Conservation (phyloP, 78 protist genomes). For the Thecamonas trahens region DNA sequence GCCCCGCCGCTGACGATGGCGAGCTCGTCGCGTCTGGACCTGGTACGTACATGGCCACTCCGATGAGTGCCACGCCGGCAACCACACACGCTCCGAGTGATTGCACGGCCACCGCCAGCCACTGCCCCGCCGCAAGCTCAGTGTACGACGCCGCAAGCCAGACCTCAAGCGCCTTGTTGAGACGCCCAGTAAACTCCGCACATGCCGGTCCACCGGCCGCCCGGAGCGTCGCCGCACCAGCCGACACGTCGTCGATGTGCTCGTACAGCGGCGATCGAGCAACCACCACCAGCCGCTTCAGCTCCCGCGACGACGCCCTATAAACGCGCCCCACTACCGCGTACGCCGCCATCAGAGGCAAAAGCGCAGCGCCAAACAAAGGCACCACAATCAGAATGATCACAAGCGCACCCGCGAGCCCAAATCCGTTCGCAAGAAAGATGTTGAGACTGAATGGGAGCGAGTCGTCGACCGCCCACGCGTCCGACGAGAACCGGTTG, state of each 20-base stretch:
- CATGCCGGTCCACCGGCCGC: conserved; percentile 11
- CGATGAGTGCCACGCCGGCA: not conserved
- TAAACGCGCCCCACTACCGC: too few relatives aligned
- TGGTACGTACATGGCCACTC: too few relatives aligned
- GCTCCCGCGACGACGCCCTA: conserved; percentile 7
- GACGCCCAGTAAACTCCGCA: not conserved
- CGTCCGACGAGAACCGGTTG: conserved; percentile 63
- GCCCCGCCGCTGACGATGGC: not conserved
- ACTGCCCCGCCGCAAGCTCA: not conserved
- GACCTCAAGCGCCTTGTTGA: conserved; percentile 13
- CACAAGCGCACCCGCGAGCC: not conserved
- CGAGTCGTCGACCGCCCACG: conserved; percentile 20
- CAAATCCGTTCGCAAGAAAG: conserved; percentile 16
- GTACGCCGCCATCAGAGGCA: too few relatives aligned
- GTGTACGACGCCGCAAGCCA: conserved; percentile 8
- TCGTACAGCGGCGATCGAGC: conserved; percentile 41
- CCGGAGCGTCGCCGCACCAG: conserved; percentile 33
- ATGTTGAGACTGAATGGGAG: conserved; percentile 30
- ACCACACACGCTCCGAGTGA: not conserved
- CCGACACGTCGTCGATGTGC: conserved; percentile 41
- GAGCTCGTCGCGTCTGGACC: too few relatives aligned
- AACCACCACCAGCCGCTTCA: conserved; percentile 30
- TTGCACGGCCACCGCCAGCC: conserved; percentile 33
- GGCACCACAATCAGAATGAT: too few relatives aligned
- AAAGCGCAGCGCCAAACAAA: too few relatives aligned